Percentiles rank a stretch among this genome's conserved stretches.
Conservation (phyloP, 1,139 yeast species). For the Meyerozyma guilliermondii region DNA sequence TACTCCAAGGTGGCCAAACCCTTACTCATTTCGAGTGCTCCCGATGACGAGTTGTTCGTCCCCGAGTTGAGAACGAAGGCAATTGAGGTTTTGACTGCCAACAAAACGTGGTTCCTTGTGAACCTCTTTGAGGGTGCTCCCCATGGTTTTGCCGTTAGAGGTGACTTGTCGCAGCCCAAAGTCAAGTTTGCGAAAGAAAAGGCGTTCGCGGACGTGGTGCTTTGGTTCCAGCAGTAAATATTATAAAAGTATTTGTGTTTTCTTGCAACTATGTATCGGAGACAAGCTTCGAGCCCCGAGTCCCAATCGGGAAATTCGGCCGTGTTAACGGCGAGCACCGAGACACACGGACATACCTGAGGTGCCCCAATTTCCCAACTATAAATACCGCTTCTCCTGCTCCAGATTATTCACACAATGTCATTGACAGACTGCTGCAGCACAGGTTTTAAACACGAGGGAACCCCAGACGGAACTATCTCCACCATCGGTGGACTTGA, state of each 20-base stretch:
- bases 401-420: not conserved
- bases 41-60: conserved; percentile 58
- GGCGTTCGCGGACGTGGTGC: conserved; percentile 53
- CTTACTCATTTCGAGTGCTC: conserved; percentile 66
- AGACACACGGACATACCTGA: too few relatives aligned
- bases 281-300: not conserved
- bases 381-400: not conserved
- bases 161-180: conserved; percentile 53
- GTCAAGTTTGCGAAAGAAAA: conserved; percentile 69
- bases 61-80: conserved; percentile 57
- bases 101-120: conserved; percentile 48
- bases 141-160: conserved; percentile 79
- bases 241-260: not conserved
- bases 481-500: conserved; percentile 40
- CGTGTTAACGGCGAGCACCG: not conserved
- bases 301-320: not conserved
- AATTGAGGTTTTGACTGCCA: conserved; percentile 49
- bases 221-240: conserved; percentile 32
- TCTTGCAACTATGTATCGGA: not conserved
- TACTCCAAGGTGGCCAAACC: conserved; percentile 44
- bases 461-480: conserved; percentile 43
- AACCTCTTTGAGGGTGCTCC: conserved; percentile 54
- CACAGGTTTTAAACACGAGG: conserved; percentile 36
- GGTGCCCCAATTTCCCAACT: too few relatives aligned
- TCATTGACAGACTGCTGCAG: conserved; percentile 11